Evolutionary conservation across 2,329 filamentous ascomycete species (phyloP), one percentile per base, ranked within the genome.

Genomic region (Neophaeococcomyces mojaviensis): DNA sequence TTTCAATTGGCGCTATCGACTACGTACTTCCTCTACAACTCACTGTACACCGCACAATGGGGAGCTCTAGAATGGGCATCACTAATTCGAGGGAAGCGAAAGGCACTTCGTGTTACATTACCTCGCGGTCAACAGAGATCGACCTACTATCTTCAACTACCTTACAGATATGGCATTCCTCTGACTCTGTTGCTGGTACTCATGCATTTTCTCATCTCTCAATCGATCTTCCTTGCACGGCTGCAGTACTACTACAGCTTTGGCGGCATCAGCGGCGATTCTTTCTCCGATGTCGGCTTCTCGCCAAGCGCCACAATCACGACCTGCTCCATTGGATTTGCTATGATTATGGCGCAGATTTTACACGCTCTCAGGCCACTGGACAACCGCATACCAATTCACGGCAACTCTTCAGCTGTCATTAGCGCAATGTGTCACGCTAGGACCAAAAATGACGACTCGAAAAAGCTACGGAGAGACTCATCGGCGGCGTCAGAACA

Each of bases 61-160:
- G 54, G 69, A 0, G 68, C 65, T 0, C 54, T 60, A 7, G 76
- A 79, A 56, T 79, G 68, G 59, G 66, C 61, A 35, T 52, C 55
- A 0, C 71, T 68, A 54, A 61, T 63, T 2, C 26, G 44, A 0
- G 34, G 34, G 28, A 15, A 55, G 4, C 59, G 64, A 1, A 69
- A 66, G 43, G 43, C 54, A 0, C 60, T 72, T 0, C 59, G 68
- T 1, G 68, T 70, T 0, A 67, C 64, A 0, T 56, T 58, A 0
- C 65, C 68, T 0, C 16, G 47, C 0, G 66, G 58, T 1, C 10
- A 54, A 4, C 70, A 72, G 38, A 59, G 68, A 9, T 56, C 49
- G 1, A 69, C 62, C 0, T 70, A 71, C 46, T 70, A 65, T 44
- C 54, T 71, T 1, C 60, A 65, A 22, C 49, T 70, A 1, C 68